A percentile compares a stretch with the other conserved stretches of the same genome.
Evolutionary conservation across 208 protist species (phyloP).

Genomic region (Endotrypanum monterogeii): DNA sequence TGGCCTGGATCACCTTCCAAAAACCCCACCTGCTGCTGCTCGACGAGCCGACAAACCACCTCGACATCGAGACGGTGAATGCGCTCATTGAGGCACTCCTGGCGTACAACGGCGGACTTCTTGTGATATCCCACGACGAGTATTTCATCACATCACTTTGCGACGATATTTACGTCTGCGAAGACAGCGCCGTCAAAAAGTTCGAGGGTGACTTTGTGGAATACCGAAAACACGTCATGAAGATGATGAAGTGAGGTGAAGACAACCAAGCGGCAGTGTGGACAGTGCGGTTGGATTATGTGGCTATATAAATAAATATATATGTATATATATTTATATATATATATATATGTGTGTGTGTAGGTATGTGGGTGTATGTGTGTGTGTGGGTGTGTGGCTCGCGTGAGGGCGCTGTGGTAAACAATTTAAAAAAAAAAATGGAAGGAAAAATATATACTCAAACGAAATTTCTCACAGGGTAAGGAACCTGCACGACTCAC

Average conservation of each 20-base stretch:
- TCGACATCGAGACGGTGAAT: conserved; percentile 95
- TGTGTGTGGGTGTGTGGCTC: neutral
- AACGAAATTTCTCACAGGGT: no score
- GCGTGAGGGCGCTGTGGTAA: neutral
- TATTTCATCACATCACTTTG: conserved; percentile 93
- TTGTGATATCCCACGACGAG: conserved; percentile 94
- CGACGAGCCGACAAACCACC: conserved; percentile 97
- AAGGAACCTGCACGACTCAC: neutral
- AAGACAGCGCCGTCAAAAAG: conserved; percentile 66
- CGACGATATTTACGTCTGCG: conserved; percentile 92
- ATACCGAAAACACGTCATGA: conserved; percentile 85
- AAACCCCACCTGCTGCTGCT: conserved; percentile 95
- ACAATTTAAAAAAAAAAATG: neutral
- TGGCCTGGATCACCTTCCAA: conserved; percentile 94
- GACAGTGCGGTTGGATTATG: no score
- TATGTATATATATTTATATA: no score
- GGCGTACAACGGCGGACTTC: conserved; percentile 88
- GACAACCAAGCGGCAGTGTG: neutral
- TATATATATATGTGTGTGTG: no score
- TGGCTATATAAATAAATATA: no score
- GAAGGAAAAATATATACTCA: neutral
- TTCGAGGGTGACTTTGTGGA: conserved; percentile 90
- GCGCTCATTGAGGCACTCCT: conserved; percentile 92
- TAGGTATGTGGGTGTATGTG: no score
- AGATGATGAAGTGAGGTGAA: conserved; percentile 60